Evolutionary conservation across 2,329 filamentous ascomycete species (phyloP), one percentile per base, ranked within the genome.

Genomic region (Knoxdaviesia capensis): DNA sequence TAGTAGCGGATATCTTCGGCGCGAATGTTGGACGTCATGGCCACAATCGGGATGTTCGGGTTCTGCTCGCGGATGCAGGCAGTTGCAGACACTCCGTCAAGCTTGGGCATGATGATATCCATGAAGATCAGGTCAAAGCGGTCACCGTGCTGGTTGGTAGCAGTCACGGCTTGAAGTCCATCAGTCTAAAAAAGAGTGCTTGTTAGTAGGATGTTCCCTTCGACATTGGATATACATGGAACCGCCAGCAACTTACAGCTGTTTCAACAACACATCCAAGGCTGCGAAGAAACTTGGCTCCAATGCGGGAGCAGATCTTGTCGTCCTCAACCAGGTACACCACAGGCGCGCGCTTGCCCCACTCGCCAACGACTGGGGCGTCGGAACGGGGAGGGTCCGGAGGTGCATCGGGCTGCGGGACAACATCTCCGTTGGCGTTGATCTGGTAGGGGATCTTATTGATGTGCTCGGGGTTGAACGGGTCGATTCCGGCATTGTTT

Each of bases 11-110:
- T 92, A 56, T 98, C 90, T 53, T 94, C 88, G 46, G 85, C 87
- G 48, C 90, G 75, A 48, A 98, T 96, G 55, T 96, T 98, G 4
- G 88, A 94, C 3, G 90, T 98, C 90, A 98, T 96, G 39, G 90
- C 90, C 45, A 98, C 84, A 52, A 98, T 92, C 0, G 90, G 90
- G 20, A 82, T 77, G 5, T 77, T 74, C 34, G 76, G 74, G 48
- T 86, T 77, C 47, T 88, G 84, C 54, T 94, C 83, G 42, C 88
- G 77, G 49, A 98, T 94, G 47, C 94, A 76, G 53, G 90, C 83
- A 44, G 86, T 94, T 3, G 90, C 88, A 10, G 87, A 94, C 5
- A 96, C 86, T 50, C 90, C 90, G 53, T 96, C 90, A 42, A 96
- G 68, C 48, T 87, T 81, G 5, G 90, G 90, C 90, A 98, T 96